Evolutionary conservation across 495 filamentous ascomycete species (phyloP).

Genomic region (Penicillium lagena): DNA sequence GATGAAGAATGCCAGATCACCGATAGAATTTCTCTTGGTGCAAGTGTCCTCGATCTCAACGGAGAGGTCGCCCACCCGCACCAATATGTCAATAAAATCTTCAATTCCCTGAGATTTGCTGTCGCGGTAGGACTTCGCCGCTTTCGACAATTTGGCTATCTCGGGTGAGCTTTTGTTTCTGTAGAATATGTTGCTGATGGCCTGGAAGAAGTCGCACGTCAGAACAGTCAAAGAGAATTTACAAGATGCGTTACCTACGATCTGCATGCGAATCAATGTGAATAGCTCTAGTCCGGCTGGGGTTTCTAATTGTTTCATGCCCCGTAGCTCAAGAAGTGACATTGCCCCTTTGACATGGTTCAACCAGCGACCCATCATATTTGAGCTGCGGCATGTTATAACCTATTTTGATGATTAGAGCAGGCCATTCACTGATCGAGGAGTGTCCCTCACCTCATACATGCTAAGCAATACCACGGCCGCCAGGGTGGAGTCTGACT

Average conservation of each 20-base stretch:
- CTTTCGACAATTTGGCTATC: slow-evolving; percentile 5
- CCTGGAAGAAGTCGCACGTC: neutral
- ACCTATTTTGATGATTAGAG: slow-evolving; percentile 2
- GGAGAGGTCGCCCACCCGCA: slow-evolving; percentile 4
- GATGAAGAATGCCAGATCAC: neutral
- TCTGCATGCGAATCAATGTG: slow-evolving; percentile 5
- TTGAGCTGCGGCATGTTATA: slow-evolving; percentile 1
- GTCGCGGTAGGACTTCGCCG: neutral
- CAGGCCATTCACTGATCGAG: neutral
- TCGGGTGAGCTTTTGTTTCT: slow-evolving; percentile 1
- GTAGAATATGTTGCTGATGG: slow-evolving; percentile 7
- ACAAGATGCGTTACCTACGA: neutral
- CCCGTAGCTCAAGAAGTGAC: slow-evolving; percentile 12
- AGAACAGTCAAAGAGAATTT: neutral
- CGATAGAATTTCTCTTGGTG: neutral
- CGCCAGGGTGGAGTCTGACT: slow-evolving; percentile 11
- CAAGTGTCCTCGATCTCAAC: neutral
- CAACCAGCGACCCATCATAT: slow-evolving; percentile 5
- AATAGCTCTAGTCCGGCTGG: slow-evolving; percentile 5
- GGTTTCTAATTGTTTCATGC: slow-evolving; percentile 5
- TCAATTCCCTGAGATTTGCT: slow-evolving; percentile 1
- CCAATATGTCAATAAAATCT: slow-evolving; percentile 3
- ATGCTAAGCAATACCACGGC: slow-evolving; percentile 14
- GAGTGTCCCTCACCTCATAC: slow-evolving; percentile 13
- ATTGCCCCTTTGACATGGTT: slow-evolving; percentile 10